Conservation (phyloP, 768 basidiomycete genomes). For the Kwoniella newhampshirensis region DNA sequence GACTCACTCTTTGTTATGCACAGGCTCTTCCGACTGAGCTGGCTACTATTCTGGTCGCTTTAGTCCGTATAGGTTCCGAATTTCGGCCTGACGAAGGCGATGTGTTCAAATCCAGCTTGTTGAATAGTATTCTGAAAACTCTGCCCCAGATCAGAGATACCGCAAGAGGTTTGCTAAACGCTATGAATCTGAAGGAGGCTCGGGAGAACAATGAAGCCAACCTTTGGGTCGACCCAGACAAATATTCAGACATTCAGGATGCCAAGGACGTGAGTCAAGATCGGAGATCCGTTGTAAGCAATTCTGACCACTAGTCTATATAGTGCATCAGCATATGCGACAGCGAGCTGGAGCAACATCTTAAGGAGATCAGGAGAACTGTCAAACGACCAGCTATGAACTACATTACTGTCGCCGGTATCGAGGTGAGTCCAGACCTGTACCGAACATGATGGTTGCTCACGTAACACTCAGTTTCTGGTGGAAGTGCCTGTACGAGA, state of each 20-base stretch:
- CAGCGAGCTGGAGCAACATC: conserved; percentile 69
- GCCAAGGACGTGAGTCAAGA: conserved; percentile 60
- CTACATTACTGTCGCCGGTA: conserved; percentile 66
- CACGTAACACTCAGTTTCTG: conserved; percentile 62
- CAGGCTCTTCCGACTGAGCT: conserved; percentile 79
- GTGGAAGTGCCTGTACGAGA: conserved; percentile 69
- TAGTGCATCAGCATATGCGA: conserved; percentile 70
- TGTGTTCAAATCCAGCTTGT: conserved; percentile 65
- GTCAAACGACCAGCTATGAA: conserved; percentile 71
- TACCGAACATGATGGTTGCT: background rate
- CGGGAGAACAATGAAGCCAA: conserved; percentile 65
- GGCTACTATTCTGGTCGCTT: conserved; percentile 69
- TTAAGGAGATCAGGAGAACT: conserved; percentile 69
- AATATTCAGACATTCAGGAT: conserved; percentile 63
- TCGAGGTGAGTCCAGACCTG: conserved; percentile 63
- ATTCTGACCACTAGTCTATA: conserved; percentile 3
- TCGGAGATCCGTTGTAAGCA: background rate
- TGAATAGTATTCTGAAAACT: conserved; percentile 69
- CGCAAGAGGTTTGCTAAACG: conserved; percentile 60
- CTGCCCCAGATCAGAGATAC: conserved; percentile 67
- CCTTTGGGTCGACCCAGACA: conserved; percentile 66
- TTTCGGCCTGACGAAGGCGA: conserved; percentile 58
- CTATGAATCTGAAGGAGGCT: conserved; percentile 66
- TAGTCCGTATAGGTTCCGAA: conserved; percentile 66
- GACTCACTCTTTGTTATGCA: too few relatives aligned